A percentile compares a stretch with the other conserved stretches of the same genome.
These are phyloP conservation scores for Tolypocladium tropicale DNA, from an alignment of 2,329 filamentous ascomycete genomes.

Conservation along the genomic window DNA sequence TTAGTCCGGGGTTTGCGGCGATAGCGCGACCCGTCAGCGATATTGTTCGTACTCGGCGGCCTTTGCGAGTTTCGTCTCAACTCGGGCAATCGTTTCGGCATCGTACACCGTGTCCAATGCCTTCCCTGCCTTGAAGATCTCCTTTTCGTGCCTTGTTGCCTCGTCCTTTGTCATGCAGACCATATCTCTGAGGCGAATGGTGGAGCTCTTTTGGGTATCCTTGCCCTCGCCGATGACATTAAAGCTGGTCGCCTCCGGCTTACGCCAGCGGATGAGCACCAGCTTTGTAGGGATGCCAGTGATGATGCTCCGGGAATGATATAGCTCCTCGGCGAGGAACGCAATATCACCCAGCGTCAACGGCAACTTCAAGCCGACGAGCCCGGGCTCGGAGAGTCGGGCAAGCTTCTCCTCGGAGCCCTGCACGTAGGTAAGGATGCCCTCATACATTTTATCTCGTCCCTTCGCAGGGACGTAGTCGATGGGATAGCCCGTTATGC, in stretches of 20 bases:
- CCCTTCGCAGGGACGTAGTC: conserved; percentile 75
- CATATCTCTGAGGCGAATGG: conserved; percentile 57
- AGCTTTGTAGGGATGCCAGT: conserved; percentile 74
- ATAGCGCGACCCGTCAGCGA: conserved; percentile 16
- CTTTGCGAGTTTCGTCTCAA: conserved; percentile 58
- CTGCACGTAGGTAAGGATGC: conserved; percentile 66
- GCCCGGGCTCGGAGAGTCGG: conserved; percentile 23
- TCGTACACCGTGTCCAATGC: conserved; percentile 65
- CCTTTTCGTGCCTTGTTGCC: conserved; percentile 66
- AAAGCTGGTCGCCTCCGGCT: conserved; percentile 48
- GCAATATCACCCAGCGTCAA: conserved; percentile 72
- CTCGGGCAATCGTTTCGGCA: conserved; percentile 50
- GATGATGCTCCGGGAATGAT: conserved; percentile 68
- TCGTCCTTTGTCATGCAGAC: conserved; percentile 94
- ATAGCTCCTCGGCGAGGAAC: conserved; percentile 86
- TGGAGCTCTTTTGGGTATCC: conserved; percentile 69
- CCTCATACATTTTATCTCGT: conserved; percentile 86
- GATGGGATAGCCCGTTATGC: conserved; percentile 71
- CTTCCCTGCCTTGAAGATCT: conserved; percentile 63
- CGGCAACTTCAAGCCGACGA: conserved; percentile 66
- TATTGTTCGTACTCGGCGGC: conserved; percentile 50
- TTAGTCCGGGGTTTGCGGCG: neutral
- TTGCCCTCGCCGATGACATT: conserved; percentile 51
- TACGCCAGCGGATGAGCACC: conserved; percentile 70
- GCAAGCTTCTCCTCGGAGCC: conserved; percentile 69